These are phyloP conservation scores for Digitaria exilis DNA, from an alignment of 202 grass and related monocot species.

Conservation along the genomic window DNA sequence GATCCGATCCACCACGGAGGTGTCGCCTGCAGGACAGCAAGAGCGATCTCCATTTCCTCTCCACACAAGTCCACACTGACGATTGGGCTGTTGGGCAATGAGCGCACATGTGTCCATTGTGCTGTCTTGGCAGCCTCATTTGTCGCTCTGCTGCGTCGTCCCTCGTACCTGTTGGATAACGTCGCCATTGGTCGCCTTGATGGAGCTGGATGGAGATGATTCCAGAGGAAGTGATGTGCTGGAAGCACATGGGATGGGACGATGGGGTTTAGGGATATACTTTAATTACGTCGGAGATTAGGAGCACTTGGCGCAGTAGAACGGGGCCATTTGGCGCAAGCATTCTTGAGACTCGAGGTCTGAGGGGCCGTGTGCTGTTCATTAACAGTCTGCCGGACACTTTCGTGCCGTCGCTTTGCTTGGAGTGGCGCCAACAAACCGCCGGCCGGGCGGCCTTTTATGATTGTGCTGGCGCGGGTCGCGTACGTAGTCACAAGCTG, in stretches of 20 bases:
- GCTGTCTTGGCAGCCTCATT: background rate
- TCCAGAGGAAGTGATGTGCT: background rate
- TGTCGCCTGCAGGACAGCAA: no score
- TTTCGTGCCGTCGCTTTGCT: background rate
- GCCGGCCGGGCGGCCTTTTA: background rate
- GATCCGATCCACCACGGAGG: background rate
- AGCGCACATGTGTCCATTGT: background rate
- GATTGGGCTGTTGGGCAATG: background rate
- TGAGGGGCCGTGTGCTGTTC: background rate
- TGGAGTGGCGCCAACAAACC: background rate
- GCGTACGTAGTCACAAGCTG: background rate
- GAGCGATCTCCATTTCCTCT: background rate
- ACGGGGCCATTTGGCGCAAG: background rate
- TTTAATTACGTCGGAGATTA: background rate
- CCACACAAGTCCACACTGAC: background rate
- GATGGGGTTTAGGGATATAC: no score
- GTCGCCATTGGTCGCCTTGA: background rate
- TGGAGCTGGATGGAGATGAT: background rate
- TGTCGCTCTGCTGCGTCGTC: background rate
- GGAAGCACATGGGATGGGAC: background rate
- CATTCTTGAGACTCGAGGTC: no score
- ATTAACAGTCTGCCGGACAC: background rate
- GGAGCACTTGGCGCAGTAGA: background rate
- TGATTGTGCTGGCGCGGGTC: constrained; percentile 16
- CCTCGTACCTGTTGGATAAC: background rate